Percentiles rank a stretch among this genome's conserved stretches.
phyloP scores from a whole-genome alignment of 371 early-diverging fungal species.

The Mortierella sp. region DNA sequence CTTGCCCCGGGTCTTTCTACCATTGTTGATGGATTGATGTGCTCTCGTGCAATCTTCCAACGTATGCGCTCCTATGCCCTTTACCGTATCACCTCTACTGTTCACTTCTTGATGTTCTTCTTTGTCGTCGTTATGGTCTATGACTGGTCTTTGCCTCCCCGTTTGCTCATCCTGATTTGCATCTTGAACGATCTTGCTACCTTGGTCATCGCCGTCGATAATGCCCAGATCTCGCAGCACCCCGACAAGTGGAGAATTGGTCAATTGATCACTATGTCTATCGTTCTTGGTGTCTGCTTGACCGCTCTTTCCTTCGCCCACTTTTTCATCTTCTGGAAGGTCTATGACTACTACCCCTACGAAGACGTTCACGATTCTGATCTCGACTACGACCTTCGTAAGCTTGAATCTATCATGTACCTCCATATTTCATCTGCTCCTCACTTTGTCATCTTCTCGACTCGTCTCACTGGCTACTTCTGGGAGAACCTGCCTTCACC shows the following conservation, averaged over 20 bases:
- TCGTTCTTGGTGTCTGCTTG: constrained; percentile 74
- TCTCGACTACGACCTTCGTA: constrained; percentile 4
- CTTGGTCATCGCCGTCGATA: constrained; percentile 87
- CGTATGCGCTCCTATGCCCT: constrained; percentile 91
- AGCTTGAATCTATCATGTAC: constrained; percentile 83
- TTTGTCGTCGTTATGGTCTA: constrained; percentile 67
- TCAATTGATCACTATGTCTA: constrained; percentile 80
- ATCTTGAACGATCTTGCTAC: constrained; percentile 89
- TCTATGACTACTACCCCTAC: constrained; percentile 14
- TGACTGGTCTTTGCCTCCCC: constrained; percentile 76
- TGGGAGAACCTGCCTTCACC: constrained; percentile 86
- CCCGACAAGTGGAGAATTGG: constrained; percentile 94
- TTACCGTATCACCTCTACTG: constrained; percentile 89
- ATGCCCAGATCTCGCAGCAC: constrained; percentile 78
- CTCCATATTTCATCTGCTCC: constrained; percentile 90
- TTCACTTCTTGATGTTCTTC: constrained; percentile 69
- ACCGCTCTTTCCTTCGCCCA: constrained; percentile 78
- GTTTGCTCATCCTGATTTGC: constrained; percentile 82
- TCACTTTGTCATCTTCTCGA: constrained; percentile 96
- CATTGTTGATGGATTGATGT: constrained; percentile 83
- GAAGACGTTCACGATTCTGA: background rate
- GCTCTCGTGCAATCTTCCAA: constrained; percentile 89
- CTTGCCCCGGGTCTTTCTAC: constrained; percentile 68
- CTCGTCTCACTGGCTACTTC: constrained; percentile 88
- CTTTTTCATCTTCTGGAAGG: constrained; percentile 68